Evolutionary conservation across 2,329 filamentous ascomycete species (phyloP).

Genomic region (Aspergillus amoenus): DNA sequence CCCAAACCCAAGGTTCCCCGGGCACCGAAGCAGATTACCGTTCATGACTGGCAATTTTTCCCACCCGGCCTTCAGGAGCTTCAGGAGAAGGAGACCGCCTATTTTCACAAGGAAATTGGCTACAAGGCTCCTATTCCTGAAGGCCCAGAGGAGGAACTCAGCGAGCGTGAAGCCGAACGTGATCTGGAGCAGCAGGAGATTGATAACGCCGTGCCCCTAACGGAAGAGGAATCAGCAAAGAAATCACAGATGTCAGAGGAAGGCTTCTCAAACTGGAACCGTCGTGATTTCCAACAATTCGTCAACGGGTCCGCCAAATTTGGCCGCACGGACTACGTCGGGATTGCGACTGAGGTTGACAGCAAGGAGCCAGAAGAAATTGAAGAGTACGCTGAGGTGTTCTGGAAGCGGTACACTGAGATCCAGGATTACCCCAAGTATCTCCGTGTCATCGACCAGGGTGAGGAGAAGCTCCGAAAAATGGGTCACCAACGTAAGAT

Average conservation of each 20-base stretch:
- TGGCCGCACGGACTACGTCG: conserved; percentile 79
- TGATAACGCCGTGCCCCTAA: conserved; percentile 83
- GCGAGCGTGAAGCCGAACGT: conserved; percentile 82
- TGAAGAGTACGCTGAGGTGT: conserved; percentile 87
- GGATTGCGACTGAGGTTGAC: conserved; percentile 86
- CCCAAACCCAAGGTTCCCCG: conserved; percentile 93
- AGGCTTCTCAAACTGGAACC: conserved; percentile 94
- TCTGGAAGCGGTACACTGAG: conserved; percentile 93
- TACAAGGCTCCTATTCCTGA: conserved; percentile 92
- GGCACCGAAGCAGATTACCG: conserved; percentile 84
- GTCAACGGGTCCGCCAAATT: conserved; percentile 93
- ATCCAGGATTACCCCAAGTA: conserved; percentile 88
- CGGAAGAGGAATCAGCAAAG: conserved; percentile 83
- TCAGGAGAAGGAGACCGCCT: conserved; percentile 95
- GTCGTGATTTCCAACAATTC: conserved; percentile 97
- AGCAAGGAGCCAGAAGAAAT: conserved; percentile 84
- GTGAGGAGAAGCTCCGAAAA: conserved; percentile 84
- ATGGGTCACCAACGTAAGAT: conserved; percentile 91
- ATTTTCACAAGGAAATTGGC: conserved; percentile 91
- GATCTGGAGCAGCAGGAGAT: conserved; percentile 88
- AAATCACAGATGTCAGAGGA: conserved; percentile 79
- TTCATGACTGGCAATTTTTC: conserved; percentile 98
- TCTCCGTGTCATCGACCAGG: conserved; percentile 84
- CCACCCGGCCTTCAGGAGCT: conserved; percentile 78
- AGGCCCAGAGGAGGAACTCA: conserved; percentile 81